Evolutionary conservation across 495 filamentous ascomycete species (phyloP).

Genomic region (Eremomyces bilateralis): DNA sequence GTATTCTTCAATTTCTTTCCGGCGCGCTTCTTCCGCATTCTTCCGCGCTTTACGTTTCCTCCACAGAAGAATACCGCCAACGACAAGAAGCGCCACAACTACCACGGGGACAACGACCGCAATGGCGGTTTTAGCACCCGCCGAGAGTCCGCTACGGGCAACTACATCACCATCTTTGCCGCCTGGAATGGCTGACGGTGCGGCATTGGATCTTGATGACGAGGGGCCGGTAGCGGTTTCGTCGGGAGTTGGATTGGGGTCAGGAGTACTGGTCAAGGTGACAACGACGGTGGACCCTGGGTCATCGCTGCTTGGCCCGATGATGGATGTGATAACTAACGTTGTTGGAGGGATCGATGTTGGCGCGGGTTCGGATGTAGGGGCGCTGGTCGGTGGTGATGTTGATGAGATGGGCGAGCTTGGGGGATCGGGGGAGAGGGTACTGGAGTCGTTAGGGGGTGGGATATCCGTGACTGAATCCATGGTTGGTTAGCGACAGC

Average conservation of each 20-base stretch:
- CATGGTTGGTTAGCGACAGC: too few relatives aligned
- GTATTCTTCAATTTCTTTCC: constrained; percentile 93
- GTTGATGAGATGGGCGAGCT: too few relatives aligned
- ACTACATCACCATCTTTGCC: not conserved
- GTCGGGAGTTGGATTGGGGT: constrained; percentile 1
- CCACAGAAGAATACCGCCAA: constrained; percentile 65
- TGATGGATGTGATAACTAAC: constrained; percentile 6
- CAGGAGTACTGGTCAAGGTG: constrained; percentile 4
- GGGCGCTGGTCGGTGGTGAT: too few relatives aligned
- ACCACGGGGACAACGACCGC: constrained; percentile 88
- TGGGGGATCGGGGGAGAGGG: too few relatives aligned
- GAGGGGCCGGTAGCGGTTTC: constrained; percentile 4
- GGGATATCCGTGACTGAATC: too few relatives aligned
- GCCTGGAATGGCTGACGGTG: constrained; percentile 5
- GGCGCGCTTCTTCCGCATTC: constrained; percentile 62
- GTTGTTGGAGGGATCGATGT: too few relatives aligned
- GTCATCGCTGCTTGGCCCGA: too few relatives aligned
- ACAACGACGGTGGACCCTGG: too few relatives aligned
- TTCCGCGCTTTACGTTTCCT: constrained; percentile 65
- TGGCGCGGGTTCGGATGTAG: too few relatives aligned
- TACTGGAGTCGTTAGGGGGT: too few relatives aligned
- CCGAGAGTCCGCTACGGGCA: constrained; percentile 27
- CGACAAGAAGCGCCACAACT: constrained; percentile 61
- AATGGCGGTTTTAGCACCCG: constrained; percentile 58
- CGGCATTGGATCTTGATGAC: constrained; percentile 5